Evolutionary conservation across 768 basidiomycete species (phyloP).

Genomic region (Pisolithus tinctorius): DNA sequence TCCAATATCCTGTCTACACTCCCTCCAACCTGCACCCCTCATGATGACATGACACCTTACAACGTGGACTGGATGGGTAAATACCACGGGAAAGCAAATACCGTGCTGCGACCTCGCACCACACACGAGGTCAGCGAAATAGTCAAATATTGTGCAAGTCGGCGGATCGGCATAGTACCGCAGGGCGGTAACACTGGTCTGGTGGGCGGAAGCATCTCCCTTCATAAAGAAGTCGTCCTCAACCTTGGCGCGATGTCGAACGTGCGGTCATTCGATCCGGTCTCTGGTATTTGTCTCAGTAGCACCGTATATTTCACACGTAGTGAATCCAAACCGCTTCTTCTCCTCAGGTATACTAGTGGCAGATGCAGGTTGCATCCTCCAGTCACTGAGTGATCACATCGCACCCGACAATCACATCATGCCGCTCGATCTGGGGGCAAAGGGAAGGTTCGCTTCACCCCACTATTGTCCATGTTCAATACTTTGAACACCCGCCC

Average conservation of each 20-base stretch:
- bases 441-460: constrained; percentile 77
- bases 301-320: constrained; percentile 2
- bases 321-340: constrained; percentile 4
- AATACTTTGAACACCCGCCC: constrained; percentile 2
- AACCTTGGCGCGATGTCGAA: constrained; percentile 77
- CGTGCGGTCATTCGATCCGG: constrained; percentile 76
- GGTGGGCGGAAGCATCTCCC: constrained; percentile 90
- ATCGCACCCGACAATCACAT: constrained; percentile 86
- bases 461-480: neutral
- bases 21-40: constrained; percentile 37
- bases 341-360: constrained; percentile 69
- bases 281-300: constrained; percentile 51
- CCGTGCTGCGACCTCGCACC: constrained; percentile 85
- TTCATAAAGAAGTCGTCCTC: constrained; percentile 82
- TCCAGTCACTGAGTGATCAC: constrained; percentile 82
- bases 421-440: constrained; percentile 93
- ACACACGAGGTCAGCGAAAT: constrained; percentile 85
- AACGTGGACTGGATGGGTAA: constrained; percentile 98
- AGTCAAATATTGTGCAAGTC: constrained; percentile 78
- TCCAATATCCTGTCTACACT: constrained; percentile 66
- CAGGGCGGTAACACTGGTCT: constrained; percentile 99
- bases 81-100: constrained; percentile 76
- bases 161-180: constrained; percentile 84
- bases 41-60: constrained; percentile 66
- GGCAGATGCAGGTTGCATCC: constrained; percentile 90